Evolutionary conservation across 768 basidiomycete species (phyloP), one percentile per base, ranked within the genome.

Genomic region (Nevesoporus exiguus): DNA sequence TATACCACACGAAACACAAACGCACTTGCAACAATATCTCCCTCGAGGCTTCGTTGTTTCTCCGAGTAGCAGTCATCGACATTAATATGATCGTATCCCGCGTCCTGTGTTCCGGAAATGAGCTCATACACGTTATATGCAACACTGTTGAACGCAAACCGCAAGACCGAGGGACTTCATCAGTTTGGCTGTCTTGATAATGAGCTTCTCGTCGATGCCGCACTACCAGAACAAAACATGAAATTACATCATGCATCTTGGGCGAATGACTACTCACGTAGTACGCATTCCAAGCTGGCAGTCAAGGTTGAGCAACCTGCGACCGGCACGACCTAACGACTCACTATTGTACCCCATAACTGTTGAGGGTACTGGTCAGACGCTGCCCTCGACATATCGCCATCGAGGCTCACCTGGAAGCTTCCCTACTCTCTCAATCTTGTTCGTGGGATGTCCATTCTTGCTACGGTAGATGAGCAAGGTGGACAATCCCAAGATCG

Each of bases 61-160:
- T 82, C 78, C 2, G 84, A 78, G 58, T 83, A 86, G 58, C 84
- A 86, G 54, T 86, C 84, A 52, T 86, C 84, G 25, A 86, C 63
- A 51, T 83, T 85, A 53, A 86, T 69, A 57, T 81, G 74, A 50
- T 75, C 70, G 60, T 86, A 86, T 2, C 84, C 84, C 31, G 73
- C 75, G 49, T 80, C 80, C 82, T 84, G 47, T 45, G 33, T 27
- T 36, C 36, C 19, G n/a, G 22, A 30, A 14, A 42, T 41, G 52
- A 53, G 42, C n/a, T 10, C 19, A 29, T 17, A 37, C 10, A 29
- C 5, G 15, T 27, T 24, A 37, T 27, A 31, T 30, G 11, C 15
- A 30, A 33, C 43, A 8, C n/a, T n/a, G n/a, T 42, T 15, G n/a
- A 51, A 51, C 11, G 59, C 69, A 21, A 50, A 80, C 83, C 59